These are phyloP conservation scores for Ensete glaucum DNA, from an alignment of 176 grass and related monocot genomes.

Conservation along the genomic window DNA sequence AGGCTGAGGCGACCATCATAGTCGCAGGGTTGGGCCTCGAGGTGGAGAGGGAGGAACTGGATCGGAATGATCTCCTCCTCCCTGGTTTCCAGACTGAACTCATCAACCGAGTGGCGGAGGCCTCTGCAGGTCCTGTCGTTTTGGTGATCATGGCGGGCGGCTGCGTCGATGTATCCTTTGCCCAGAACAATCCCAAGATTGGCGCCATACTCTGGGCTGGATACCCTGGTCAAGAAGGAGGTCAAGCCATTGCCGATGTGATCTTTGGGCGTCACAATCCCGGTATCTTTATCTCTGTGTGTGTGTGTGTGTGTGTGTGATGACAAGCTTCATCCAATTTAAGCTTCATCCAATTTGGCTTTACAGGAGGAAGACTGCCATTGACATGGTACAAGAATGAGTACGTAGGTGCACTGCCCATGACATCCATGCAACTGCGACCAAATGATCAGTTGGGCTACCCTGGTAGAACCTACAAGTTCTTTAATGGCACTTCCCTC, in stretches of 20 bases:
- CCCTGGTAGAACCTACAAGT: constrained; percentile 8
- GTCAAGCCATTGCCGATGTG: constrained; percentile 33
- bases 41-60: constrained; percentile 39
- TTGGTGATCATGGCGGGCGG: constrained; percentile 47
- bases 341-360: background rate
- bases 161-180: constrained; percentile 43
- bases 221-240: constrained; percentile 45
- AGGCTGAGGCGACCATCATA: constrained; percentile 24
- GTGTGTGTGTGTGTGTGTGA: too few relatives aligned
- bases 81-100: constrained; percentile 31
- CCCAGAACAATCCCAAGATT: constrained; percentile 40
- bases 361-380: constrained; percentile 9
- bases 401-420: background rate
- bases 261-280: constrained; percentile 1
- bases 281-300: background rate
- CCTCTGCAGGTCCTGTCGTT: constrained; percentile 31
- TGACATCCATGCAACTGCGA: constrained; percentile 7
- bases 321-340: too few relatives aligned
- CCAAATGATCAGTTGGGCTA: constrained; percentile 5
- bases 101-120: constrained; percentile 35
- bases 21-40: constrained; percentile 37
- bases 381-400: constrained; percentile 9
- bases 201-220: constrained; percentile 52
- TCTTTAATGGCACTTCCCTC: constrained; percentile 3
- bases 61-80: constrained; percentile 45